phyloP scores from a whole-genome alignment of 2,329 filamentous ascomycete genomes.

The Aspergillus texensis region DNA sequence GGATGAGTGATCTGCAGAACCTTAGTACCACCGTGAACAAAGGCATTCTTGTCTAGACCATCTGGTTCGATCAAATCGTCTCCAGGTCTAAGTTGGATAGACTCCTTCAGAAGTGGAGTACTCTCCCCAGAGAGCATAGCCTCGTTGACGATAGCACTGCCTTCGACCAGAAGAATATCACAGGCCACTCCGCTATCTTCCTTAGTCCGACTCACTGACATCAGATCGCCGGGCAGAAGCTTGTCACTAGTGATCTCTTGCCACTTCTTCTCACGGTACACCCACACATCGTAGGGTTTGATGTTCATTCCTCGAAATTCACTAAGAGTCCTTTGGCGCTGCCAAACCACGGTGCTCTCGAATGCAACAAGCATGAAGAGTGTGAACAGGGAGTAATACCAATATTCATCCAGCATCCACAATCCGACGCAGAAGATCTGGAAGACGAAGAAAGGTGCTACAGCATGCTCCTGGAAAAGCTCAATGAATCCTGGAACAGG shows the following conservation, averaged over 20 bases:
- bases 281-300: slow-evolving; percentile 95
- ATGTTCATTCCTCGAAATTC: slow-evolving; percentile 99
- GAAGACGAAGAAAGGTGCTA: slow-evolving; percentile 98
- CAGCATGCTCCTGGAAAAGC: slow-evolving; percentile 96
- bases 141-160: slow-evolving; percentile 96
- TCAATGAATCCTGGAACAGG: slow-evolving; percentile 94
- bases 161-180: slow-evolving; percentile 94
- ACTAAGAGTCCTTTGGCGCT: slow-evolving; percentile 89
- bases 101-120: slow-evolving; percentile 95
- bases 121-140: slow-evolving; percentile 99
- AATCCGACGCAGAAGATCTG: slow-evolving; percentile 97
- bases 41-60: slow-evolving; percentile 92
- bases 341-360: slow-evolving; percentile 98
- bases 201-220: slow-evolving; percentile 89
- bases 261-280: slow-evolving; percentile 87
- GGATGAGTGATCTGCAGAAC: slow-evolving; percentile 93
- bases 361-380: slow-evolving; percentile 98
- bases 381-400: slow-evolving; percentile 99
- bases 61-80: slow-evolving; percentile 83
- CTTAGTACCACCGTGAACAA: slow-evolving; percentile 96
- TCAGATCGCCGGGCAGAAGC: slow-evolving; percentile 88
- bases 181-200: slow-evolving; percentile 96
- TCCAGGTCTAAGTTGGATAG: slow-evolving; percentile 81
- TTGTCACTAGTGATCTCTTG: slow-evolving; percentile 85
- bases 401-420: slow-evolving; percentile 99